Percentiles rank a stretch among this genome's conserved stretches.
phyloP scores from a whole-genome alignment of 441 rosid genomes.

The Capsella rubella region DNA sequence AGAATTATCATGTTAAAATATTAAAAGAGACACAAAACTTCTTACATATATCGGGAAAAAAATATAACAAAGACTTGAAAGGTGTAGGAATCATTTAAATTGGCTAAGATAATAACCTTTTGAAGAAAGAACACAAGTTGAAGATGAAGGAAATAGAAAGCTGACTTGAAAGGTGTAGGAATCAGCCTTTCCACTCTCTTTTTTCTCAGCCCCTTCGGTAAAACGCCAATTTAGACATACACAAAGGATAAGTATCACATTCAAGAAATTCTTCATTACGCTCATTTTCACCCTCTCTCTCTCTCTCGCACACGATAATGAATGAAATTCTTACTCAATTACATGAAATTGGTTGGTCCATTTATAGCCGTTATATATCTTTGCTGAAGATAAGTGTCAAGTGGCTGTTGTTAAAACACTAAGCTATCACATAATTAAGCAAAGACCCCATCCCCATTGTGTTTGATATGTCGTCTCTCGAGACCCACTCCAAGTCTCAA shows the following conservation, averaged over 20 bases:
- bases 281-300: neutral
- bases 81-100: neutral
- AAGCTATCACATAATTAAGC: neutral
- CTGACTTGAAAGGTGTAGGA: conserved; percentile 10
- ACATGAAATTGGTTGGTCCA: conserved; percentile 7
- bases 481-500: neutral
- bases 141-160: conserved; percentile 24
- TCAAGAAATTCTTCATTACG: neutral
- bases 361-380: conserved; percentile 16
- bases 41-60: neutral
- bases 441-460: neutral
- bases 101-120: conserved; percentile 20
- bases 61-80: neutral
- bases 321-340: neutral
- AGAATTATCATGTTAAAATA: neutral
- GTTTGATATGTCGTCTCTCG: neutral
- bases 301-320: neutral
- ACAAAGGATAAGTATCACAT: neutral
- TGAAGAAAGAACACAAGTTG: conserved; percentile 12
- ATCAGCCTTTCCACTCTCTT: neutral
- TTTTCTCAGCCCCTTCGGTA: conserved; percentile 2
- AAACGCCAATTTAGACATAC: conserved; percentile 9
- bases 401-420: conserved; percentile 1
- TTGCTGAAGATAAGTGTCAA: neutral
- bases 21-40: neutral